phyloP scores from a whole-genome alignment of 495 filamentous ascomycete genomes.

The Daldinia caldariorum region DNA sequence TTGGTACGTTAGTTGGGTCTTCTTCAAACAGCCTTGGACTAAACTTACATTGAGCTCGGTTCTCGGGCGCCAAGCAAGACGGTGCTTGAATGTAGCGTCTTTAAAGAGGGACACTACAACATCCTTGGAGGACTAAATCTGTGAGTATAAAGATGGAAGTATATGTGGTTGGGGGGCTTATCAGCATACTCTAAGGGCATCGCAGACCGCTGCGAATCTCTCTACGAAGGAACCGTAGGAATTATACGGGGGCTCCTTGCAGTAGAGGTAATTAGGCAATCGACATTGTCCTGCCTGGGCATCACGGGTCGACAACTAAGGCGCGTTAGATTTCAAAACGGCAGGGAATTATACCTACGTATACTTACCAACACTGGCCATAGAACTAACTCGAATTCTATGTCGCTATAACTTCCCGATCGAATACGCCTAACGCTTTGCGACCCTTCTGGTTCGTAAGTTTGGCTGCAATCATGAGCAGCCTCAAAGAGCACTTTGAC shows the following conservation, averaged over 20 bases:
- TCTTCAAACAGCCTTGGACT: not conserved
- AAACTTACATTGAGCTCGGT: conserved; percentile 6
- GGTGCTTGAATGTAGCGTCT: conserved; percentile 19
- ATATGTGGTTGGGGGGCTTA: not conserved
- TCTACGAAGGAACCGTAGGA: conserved; percentile 14
- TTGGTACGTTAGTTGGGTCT: not conserved
- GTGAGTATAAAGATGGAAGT: not conserved
- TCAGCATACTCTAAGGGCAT: conserved; percentile 12
- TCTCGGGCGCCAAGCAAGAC: conserved; percentile 21
- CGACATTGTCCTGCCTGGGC: conserved; percentile 11
- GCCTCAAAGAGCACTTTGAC: conserved; percentile 15
- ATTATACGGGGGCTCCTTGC: not conserved
- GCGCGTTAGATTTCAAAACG: not conserved
- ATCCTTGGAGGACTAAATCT: conserved; percentile 18
- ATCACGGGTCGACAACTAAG: conserved; percentile 10
- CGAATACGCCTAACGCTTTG: conserved; percentile 1
- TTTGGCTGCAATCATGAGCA: not conserved
- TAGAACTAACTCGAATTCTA: conserved; percentile 15
- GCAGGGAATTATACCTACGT: not conserved
- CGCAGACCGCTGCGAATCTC: conserved; percentile 14
- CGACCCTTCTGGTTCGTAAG: not conserved
- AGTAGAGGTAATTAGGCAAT: not conserved
- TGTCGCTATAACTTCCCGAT: not conserved
- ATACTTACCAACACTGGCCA: conserved; percentile 24
- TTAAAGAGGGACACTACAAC: conserved; percentile 15